Conservation (phyloP, 345 rosid species). For the Sonneratia caseolaris region DNA sequence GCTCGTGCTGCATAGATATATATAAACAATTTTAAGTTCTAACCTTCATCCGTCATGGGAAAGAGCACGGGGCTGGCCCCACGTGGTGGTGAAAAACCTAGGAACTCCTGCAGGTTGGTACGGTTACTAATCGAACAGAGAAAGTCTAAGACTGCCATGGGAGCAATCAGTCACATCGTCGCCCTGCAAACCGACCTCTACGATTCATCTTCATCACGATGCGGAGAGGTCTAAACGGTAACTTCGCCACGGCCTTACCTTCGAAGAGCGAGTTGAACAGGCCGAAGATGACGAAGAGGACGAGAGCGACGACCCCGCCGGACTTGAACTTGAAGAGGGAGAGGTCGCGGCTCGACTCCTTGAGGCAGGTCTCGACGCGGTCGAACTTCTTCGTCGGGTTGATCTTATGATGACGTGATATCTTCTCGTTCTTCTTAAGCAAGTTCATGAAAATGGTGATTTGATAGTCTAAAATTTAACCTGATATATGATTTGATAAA, state of each 20-base stretch:
- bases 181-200: slow-evolving; percentile 73
- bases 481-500: too few relatives aligned
- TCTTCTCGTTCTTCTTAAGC: too few relatives aligned
- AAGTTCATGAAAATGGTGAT: too few relatives aligned
- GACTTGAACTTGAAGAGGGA: slow-evolving; percentile 99
- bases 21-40: neutral
- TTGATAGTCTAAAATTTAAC: too few relatives aligned
- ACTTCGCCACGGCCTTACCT: slow-evolving; percentile 88
- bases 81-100: slow-evolving; percentile 75
- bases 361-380: slow-evolving; percentile 86
- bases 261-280: slow-evolving; percentile 83
- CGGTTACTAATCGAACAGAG: slow-evolving; percentile 85
- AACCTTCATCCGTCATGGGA: slow-evolving; percentile 50
- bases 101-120: slow-evolving; percentile 77
- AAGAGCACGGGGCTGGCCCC: slow-evolving; percentile 68
- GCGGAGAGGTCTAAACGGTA: slow-evolving; percentile 71
- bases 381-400: slow-evolving; percentile 69
- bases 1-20: neutral
- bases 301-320: slow-evolving; percentile 93
- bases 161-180: slow-evolving; percentile 88
- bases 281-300: slow-evolving; percentile 83
- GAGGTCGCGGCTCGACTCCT: slow-evolving; percentile 87
- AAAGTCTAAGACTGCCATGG: slow-evolving; percentile 77
- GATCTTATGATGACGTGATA: too few relatives aligned
- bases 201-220: slow-evolving; percentile 93